Evolutionary conservation across 768 basidiomycete species (phyloP).

Genomic region (Russula lepida): DNA sequence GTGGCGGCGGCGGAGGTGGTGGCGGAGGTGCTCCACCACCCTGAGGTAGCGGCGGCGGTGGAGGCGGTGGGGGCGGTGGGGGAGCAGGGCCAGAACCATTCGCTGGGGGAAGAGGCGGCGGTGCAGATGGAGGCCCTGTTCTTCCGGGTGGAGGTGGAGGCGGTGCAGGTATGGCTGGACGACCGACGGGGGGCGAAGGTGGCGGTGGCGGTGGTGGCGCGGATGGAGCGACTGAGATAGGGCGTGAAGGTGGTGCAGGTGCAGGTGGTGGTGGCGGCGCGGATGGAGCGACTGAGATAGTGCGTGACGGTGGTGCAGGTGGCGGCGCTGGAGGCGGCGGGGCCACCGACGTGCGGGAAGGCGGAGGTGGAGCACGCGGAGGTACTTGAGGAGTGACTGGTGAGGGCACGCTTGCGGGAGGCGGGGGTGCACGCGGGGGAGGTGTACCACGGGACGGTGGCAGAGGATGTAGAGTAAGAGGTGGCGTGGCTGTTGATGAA

Average conservation of each 20-base stretch:
- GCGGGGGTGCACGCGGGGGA: conserved; percentile 30
- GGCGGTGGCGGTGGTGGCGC: conserved; percentile 32
- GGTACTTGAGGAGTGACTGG: conserved; percentile 27
- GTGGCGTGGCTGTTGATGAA: conserved; percentile 32
- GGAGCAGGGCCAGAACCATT: conserved; percentile 31
- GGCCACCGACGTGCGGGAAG: conserved; percentile 30
- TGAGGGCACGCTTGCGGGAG: conserved; percentile 23
- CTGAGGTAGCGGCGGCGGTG: conserved; percentile 25
- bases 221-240: conserved; percentile 26
- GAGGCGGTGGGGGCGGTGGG: conserved; percentile 28
- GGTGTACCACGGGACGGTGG: conserved; percentile 27
- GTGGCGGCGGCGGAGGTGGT: conserved; percentile 36
- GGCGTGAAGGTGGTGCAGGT: conserved; percentile 30
- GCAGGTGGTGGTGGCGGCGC: conserved; percentile 26
- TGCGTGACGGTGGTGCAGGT: conserved; percentile 30
- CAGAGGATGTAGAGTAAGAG: conserved; percentile 37
- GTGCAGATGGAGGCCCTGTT: conserved; percentile 20
- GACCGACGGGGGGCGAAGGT: conserved; percentile 31
- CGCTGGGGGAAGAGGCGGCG: conserved; percentile 24
- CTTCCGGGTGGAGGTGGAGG: conserved; percentile 23
- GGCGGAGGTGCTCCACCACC: conserved; percentile 32
- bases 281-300: conserved; percentile 26
- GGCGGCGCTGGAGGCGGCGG: conserved; percentile 24
- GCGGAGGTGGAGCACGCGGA: conserved; percentile 24
- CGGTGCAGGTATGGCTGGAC: conserved; percentile 17